Evolutionary conservation across 169 alveolate species (phyloP).

Genomic region (Babesia bigemina): DNA sequence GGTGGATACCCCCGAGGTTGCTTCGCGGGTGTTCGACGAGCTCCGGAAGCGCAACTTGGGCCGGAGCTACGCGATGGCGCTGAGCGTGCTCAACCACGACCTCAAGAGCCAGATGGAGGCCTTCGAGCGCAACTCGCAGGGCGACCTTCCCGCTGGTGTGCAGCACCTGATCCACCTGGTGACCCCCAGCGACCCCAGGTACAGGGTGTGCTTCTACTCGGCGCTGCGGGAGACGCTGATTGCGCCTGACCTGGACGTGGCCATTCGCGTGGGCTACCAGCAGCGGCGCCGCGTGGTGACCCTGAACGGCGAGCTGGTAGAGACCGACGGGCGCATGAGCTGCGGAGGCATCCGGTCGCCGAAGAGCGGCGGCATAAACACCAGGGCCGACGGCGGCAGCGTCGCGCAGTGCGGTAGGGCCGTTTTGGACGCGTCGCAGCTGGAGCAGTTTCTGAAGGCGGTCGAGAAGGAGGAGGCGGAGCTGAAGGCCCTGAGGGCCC

Average conservation of each 20-base stretch:
- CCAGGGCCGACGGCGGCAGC: conserved; percentile 5
- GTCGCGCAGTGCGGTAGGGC: not conserved
- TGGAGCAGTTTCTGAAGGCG: conserved; percentile 21
- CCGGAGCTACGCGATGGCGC: conserved; percentile 83
- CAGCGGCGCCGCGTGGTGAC: conserved; percentile 91
- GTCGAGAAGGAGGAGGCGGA: conserved; percentile 1
- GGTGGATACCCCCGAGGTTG: conserved; percentile 90
- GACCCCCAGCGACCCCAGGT: conserved; percentile 74
- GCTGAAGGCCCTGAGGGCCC: conserved; percentile 10
- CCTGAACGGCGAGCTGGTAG: conserved; percentile 90
- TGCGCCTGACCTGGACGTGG: conserved; percentile 85
- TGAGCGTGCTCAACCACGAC: conserved; percentile 72
- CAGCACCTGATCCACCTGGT: conserved; percentile 87
- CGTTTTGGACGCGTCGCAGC: not conserved
- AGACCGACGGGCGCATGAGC: conserved; percentile 91
- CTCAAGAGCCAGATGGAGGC: conserved; percentile 52
- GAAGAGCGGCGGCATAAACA: conserved; percentile 37
- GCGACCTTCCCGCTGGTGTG: conserved; percentile 68
- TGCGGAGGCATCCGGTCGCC: conserved; percentile 81
- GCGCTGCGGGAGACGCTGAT: conserved; percentile 91
- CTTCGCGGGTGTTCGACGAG: conserved; percentile 84
- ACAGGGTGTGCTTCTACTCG: conserved; percentile 84
- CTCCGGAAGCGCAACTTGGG: conserved; percentile 88
- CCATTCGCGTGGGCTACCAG: conserved; percentile 84
- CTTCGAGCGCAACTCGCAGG: conserved; percentile 53